Percentiles rank a stretch among this genome's conserved stretches.
These are phyloP conservation scores for Rhizomucor pusillus DNA, from an alignment of 371 early-diverging fungal species.

Conservation along the genomic window DNA sequence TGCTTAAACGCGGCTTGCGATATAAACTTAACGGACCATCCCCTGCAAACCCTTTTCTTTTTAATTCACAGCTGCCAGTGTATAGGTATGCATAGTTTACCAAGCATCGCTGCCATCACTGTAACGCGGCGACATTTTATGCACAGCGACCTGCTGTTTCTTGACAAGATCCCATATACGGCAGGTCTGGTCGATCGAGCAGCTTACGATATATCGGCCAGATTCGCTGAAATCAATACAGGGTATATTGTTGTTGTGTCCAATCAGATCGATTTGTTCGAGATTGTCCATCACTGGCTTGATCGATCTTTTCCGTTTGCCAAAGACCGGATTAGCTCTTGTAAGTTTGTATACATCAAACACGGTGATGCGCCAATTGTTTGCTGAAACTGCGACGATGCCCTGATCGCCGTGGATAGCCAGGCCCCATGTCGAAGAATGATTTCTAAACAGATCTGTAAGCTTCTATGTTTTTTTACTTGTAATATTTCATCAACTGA, in stretches of 20 bases:
- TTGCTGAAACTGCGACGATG: conserved; percentile 60
- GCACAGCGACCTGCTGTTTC: conserved; percentile 17
- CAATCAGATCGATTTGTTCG: conserved; percentile 24
- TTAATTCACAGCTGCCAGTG: not conserved
- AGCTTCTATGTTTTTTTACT: conserved; percentile 4
- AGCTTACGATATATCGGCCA: conserved; percentile 55
- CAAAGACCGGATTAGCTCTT: conserved; percentile 16
- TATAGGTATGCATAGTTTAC: conserved; percentile 8
- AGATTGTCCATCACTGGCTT: conserved; percentile 10
- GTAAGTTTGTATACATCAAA: conserved; percentile 40
- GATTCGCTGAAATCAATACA: conserved; percentile 52
- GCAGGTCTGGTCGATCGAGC: conserved; percentile 56
- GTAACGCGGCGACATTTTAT: conserved; percentile 6
- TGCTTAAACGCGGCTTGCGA: conserved; percentile 29
- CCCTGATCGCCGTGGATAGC: conserved; percentile 53
- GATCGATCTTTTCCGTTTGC: conserved; percentile 1
- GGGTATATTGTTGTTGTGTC: conserved; percentile 67
- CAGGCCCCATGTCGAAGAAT: conserved; percentile 62
- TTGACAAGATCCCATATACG: conserved; percentile 47
- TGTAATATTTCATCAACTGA: not conserved
- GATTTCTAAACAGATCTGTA: conserved; percentile 7
- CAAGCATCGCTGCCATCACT: conserved; percentile 16
- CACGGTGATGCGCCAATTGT: conserved; percentile 53
- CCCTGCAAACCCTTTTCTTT: conserved; percentile 19
- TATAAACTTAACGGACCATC: conserved; percentile 49